Evolutionary conservation across 768 basidiomycete species (phyloP).

Genomic region (Exidia glandulosa): DNA sequence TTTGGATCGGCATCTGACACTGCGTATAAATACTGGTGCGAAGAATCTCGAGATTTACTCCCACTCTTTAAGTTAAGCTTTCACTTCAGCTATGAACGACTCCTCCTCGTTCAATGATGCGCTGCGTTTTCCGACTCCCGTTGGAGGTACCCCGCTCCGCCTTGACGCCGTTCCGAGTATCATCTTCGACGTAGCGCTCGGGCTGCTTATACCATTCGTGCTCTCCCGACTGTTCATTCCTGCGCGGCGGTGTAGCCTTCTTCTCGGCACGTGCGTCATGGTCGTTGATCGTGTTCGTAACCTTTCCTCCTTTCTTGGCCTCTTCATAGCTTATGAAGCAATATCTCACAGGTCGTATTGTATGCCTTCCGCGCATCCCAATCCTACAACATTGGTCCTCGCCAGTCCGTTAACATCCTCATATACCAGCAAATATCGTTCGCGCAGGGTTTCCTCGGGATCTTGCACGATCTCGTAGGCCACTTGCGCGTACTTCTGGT

Average conservation of each 20-base stretch:
- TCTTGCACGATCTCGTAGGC: background rate
- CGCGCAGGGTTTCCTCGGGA: background rate
- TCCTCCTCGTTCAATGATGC: no score
- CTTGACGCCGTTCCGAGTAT: background rate
- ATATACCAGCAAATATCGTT: background rate
- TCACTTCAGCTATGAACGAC: no score
- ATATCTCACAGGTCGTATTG: background rate
- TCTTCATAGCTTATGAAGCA: background rate
- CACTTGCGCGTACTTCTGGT: background rate
- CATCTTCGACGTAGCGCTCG: background rate
- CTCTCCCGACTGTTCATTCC: background rate
- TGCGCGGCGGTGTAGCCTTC: background rate
- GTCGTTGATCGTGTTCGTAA: background rate
- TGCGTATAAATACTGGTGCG: no score
- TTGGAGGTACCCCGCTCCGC: background rate
- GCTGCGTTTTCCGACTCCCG: background rate
- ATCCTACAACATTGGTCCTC: background rate
- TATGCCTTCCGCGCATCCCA: background rate
- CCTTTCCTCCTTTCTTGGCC: background rate
- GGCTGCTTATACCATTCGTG: background rate
- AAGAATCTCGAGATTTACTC: no score
- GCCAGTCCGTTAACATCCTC: background rate
- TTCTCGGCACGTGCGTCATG: background rate
- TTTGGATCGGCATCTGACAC: no score
- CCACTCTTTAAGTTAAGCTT: no score